A percentile compares a stretch with the other conserved stretches of the same genome.
phyloP scores from a whole-genome alignment of 257 asterid genomes.

The Galeopsis tetrahit region DNA sequence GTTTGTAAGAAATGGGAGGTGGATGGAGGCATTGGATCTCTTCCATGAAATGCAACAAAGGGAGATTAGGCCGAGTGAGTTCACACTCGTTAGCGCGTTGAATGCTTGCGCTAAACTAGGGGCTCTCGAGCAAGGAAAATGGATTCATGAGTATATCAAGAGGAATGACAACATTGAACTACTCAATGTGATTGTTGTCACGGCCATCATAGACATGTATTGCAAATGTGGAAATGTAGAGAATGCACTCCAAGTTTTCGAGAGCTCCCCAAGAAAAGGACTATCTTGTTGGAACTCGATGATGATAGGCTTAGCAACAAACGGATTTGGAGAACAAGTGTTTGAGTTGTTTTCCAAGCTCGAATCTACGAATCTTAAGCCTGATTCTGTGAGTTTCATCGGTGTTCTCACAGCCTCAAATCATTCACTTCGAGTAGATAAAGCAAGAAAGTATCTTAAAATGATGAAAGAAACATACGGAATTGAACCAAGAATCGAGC shows the following conservation, averaged over 20 bases:
- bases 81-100: conserved; percentile 61
- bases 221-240: conserved; percentile 63
- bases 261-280: conserved; percentile 41
- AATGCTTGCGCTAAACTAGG: conserved; percentile 73
- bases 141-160: conserved; percentile 64
- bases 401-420: conserved; percentile 58
- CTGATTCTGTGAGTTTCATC: conserved; percentile 59
- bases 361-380: conserved; percentile 42
- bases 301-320: conserved; percentile 71
- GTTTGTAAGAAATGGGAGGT: conserved; percentile 66
- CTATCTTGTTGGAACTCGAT: conserved; percentile 75
- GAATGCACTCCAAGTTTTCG: conserved; percentile 44
- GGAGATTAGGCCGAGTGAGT: conserved; percentile 49
- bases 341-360: conserved; percentile 55
- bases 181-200: conserved; percentile 51
- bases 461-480: conserved; percentile 47
- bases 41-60: conserved; percentile 52
- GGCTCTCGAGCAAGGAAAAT: conserved; percentile 68
- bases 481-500: conserved; percentile 54
- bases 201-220: conserved; percentile 73
- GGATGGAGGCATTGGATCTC: conserved; percentile 61
- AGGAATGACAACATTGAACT: conserved; percentile 39
- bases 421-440: conserved; percentile 55
- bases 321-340: conserved; percentile 54
- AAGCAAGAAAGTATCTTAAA: conserved; percentile 53